These are phyloP conservation scores for Rhizopus sp. DNA, from an alignment of 371 early-diverging fungal genomes.

Conservation along the genomic window DNA sequence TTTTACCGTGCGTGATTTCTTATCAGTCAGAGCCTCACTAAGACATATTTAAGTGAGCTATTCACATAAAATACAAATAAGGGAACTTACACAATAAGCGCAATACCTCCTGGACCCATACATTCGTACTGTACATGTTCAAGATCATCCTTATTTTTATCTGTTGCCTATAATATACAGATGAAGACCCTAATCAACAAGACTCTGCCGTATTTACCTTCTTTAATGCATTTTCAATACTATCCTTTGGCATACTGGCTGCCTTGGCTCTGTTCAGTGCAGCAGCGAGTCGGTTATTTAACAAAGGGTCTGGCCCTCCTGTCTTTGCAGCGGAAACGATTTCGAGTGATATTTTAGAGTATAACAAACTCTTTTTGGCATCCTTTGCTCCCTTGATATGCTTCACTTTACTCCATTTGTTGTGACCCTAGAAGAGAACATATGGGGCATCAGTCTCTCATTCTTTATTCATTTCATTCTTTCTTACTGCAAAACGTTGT, in stretches of 20 bases:
- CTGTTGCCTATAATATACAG: slow-evolving; percentile 17
- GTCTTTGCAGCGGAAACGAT: slow-evolving; percentile 64
- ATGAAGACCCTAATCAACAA: background rate
- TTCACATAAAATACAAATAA: background rate
- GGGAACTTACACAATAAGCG: slow-evolving; percentile 61
- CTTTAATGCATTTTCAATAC: slow-evolving; percentile 70
- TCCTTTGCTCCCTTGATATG: slow-evolving; percentile 65
- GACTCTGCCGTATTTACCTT: slow-evolving; percentile 33
- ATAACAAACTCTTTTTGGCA: slow-evolving; percentile 54
- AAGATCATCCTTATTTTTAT: slow-evolving; percentile 42
- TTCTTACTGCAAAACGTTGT: slow-evolving; percentile 46
- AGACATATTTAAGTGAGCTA: background rate
- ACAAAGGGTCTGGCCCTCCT: slow-evolving; percentile 52
- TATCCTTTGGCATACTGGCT: slow-evolving; percentile 73
- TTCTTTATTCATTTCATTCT: background rate
- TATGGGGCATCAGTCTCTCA: background rate
- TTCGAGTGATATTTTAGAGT: slow-evolving; percentile 60
- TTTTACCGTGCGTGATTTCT: slow-evolving; percentile 68
- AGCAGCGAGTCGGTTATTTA: slow-evolving; percentile 56
- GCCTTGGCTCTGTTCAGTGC: slow-evolving; percentile 64
- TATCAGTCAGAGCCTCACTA: slow-evolving; percentile 65
- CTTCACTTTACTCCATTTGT: slow-evolving; percentile 73
- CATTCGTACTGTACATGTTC: slow-evolving; percentile 69
- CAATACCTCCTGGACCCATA: slow-evolving; percentile 63
- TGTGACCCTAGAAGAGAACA: slow-evolving; percentile 49